A percentile compares a stretch with the other conserved stretches of the same genome.
Conservation (phyloP, 2,329 filamentous ascomycete genomes). For the Colletotrichum sp. region DNA sequence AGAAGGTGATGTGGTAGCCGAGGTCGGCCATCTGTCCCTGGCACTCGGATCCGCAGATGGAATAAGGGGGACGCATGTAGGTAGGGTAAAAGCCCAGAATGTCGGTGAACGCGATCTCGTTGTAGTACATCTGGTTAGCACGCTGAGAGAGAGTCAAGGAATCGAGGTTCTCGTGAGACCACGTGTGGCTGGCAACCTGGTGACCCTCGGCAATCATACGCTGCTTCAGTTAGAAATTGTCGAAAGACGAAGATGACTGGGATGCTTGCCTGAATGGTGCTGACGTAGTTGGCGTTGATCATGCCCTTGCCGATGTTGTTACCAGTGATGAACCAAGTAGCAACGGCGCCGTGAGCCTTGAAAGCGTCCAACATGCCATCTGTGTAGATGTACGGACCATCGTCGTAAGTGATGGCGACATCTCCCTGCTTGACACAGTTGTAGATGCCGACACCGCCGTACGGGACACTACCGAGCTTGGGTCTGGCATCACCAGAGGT, state of each 20-base stretch:
- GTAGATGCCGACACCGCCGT: slow-evolving; percentile 34
- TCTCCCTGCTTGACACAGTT: slow-evolving; percentile 31
- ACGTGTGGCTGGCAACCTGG: slow-evolving; percentile 53
- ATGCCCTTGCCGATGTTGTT: slow-evolving; percentile 36
- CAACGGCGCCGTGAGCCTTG: slow-evolving; percentile 32
- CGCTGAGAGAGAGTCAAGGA: slow-evolving; percentile 35
- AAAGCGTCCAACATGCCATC: slow-evolving; percentile 36
- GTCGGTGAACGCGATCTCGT: slow-evolving; percentile 48
- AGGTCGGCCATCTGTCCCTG: slow-evolving; percentile 15
- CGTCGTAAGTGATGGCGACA: slow-evolving; percentile 42
- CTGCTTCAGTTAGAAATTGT: no score
- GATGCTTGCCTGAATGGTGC: no score
- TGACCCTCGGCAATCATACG: slow-evolving; percentile 50
- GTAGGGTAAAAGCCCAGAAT: slow-evolving; percentile 50
- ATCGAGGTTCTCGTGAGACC: slow-evolving; percentile 47
- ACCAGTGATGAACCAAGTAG: slow-evolving; percentile 42
- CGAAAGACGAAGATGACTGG: no score
- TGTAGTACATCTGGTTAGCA: slow-evolving; percentile 44
- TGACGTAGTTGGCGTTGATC: slow-evolving; percentile 34
- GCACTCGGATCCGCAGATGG: slow-evolving; percentile 24
- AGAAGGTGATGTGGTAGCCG: slow-evolving; percentile 12
- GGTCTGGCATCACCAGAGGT: slow-evolving; percentile 28
- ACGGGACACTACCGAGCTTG: slow-evolving; percentile 28
- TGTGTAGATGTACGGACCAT: slow-evolving; percentile 40
- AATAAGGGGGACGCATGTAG: slow-evolving; percentile 42